Conservation (phyloP, 2,329 filamentous ascomycete species). For the Aspergillus novofumigatus region DNA sequence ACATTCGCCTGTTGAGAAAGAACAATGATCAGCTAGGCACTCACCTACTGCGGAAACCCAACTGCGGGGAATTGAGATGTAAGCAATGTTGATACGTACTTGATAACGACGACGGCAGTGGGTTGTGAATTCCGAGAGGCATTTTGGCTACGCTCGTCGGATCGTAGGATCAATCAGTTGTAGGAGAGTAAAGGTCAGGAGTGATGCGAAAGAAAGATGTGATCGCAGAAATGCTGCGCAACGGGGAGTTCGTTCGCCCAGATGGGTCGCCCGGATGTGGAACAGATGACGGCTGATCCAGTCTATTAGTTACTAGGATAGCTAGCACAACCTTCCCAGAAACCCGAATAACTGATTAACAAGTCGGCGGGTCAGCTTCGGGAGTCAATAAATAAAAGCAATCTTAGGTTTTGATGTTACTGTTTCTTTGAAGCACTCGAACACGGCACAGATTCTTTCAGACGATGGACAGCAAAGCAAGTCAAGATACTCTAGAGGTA, state of each 20-base stretch:
- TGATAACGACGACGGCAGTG: constrained; percentile 46
- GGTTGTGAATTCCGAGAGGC: constrained; percentile 45
- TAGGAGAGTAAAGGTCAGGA: constrained; percentile 4
- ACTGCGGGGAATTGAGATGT: constrained; percentile 30
- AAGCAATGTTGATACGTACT: constrained; percentile 34
- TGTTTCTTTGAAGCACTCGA: neutral
- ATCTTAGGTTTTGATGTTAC: neutral
- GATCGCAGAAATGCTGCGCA: constrained; percentile 9
- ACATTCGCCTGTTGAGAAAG: constrained; percentile 70
- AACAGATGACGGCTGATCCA: constrained; percentile 19
- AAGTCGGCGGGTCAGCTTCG: neutral
- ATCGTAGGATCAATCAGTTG: constrained; percentile 1
- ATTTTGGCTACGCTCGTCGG: constrained; percentile 27
- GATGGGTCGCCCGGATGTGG: constrained; percentile 23
- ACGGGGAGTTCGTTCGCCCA: constrained; percentile 11
- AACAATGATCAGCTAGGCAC: constrained; percentile 27
- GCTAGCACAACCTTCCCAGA: neutral
- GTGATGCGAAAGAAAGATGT: constrained; percentile 9
- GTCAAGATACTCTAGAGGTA: neutral
- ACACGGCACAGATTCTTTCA: neutral
- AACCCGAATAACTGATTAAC: neutral
- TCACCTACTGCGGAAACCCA: constrained; percentile 11
- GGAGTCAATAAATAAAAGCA: neutral
- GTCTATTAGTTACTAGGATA: neutral
- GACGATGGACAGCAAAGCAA: neutral